Conservation (phyloP, 331 rosid species). For the Stylosanthes scabra region DNA sequence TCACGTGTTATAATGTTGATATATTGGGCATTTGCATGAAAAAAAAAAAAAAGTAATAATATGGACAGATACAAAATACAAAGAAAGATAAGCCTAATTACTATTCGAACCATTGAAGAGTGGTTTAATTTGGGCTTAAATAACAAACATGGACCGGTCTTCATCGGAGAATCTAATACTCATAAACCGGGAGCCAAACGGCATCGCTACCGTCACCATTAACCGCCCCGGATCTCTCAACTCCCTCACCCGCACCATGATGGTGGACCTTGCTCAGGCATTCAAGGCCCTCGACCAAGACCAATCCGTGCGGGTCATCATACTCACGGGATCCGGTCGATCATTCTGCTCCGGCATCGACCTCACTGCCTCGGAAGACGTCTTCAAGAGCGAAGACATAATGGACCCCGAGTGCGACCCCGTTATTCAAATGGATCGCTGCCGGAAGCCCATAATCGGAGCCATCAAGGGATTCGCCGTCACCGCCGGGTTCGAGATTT, state of each 20-base stretch:
- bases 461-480: constrained; percentile 88
- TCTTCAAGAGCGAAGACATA: constrained; percentile 84
- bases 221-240: constrained; percentile 87
- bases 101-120: too few relatives aligned
- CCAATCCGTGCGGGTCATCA: constrained; percentile 69
- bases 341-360: constrained; percentile 97
- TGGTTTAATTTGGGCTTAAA: too few relatives aligned
- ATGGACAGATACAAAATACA: too few relatives aligned
- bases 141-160: background rate
- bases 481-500: constrained; percentile 94
- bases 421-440: constrained; percentile 81
- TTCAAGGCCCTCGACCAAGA: constrained; percentile 69
- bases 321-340: constrained; percentile 87
- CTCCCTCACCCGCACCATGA: constrained; percentile 82
- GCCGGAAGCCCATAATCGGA: constrained; percentile 86
- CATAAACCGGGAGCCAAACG: constrained; percentile 56
- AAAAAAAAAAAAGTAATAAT: too few relatives aligned
- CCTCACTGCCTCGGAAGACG: constrained; percentile 81
- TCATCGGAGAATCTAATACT: constrained; percentile 64
- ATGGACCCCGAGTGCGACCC: constrained; percentile 78
- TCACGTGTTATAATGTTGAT: too few relatives aligned
- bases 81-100: too few relatives aligned
- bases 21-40: too few relatives aligned
- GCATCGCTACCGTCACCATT: constrained; percentile 76
- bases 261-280: constrained; percentile 69